Conservation (phyloP, 164 flowering plant genomes). For the Umbilicus rupestris region DNA sequence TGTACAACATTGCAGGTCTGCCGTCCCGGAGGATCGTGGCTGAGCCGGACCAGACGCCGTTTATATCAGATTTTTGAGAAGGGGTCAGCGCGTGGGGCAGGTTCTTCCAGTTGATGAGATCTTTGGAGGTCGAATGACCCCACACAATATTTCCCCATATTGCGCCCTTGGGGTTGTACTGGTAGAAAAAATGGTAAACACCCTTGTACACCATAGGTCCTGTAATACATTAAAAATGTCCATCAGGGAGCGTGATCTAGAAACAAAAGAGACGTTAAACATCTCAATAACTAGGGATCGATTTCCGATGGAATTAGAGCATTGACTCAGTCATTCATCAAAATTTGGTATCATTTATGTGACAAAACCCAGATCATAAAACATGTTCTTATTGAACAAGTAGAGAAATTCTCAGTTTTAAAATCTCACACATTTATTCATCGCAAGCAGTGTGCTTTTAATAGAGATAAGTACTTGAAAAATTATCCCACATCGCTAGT, state of each 20-base stretch:
- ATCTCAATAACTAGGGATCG: background rate
- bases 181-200: conserved; percentile 6
- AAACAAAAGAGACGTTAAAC: background rate
- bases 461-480: too few species aligned
- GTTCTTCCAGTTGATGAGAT: background rate
- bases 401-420: too few species aligned
- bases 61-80: background rate
- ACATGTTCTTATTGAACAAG: too few species aligned
- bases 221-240: background rate
- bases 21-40: background rate
- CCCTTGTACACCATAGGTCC: conserved; percentile 9
- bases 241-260: background rate
- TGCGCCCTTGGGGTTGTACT: conserved; percentile 8
- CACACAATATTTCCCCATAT: conserved; percentile 9
- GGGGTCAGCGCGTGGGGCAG: background rate
- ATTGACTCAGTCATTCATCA: too few species aligned
- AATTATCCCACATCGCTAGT: too few species aligned
- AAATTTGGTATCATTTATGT: too few species aligned
- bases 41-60: conserved; percentile 7
- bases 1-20: conserved; percentile 7
- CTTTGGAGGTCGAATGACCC: conserved; percentile 7
- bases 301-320: too few species aligned
- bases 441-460: too few species aligned
- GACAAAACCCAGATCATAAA: too few species aligned
- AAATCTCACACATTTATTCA: too few species aligned